These are phyloP conservation scores for Colletotrichum sp. DNA, from an alignment of 2,329 filamentous ascomycete genomes.

Conservation along the genomic window DNA sequence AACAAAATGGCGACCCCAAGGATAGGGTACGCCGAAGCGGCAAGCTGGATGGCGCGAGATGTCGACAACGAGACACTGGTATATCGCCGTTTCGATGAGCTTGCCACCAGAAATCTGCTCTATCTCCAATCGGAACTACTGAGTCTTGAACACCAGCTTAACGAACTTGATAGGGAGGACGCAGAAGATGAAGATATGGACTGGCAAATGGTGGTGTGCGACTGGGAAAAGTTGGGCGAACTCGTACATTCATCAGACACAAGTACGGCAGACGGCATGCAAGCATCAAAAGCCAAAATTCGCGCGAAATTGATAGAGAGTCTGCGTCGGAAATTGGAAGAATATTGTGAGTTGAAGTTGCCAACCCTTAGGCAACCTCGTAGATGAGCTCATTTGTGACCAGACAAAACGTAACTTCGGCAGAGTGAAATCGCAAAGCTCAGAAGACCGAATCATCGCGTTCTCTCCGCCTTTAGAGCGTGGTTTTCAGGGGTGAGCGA, in stretches of 20 bases:
- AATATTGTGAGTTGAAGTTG: slow-evolving; percentile 3
- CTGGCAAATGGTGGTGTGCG: not conserved
- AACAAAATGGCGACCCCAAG: not conserved
- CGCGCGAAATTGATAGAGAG: no score
- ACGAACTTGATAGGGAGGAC: not conserved
- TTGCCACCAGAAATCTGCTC: not conserved
- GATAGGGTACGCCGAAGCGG: not conserved
- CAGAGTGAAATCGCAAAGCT: not conserved
- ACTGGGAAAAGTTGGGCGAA: not conserved
- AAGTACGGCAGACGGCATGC: fast-evolving
- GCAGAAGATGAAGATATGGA: not conserved
- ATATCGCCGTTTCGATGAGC: slow-evolving; percentile 4
- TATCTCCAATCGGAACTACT: not conserved
- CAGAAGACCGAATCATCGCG: not conserved
- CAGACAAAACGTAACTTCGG: not conserved
- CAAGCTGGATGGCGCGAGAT: not conserved
- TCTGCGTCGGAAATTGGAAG: no score
- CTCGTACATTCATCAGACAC: not conserved
- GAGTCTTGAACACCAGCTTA: not conserved
- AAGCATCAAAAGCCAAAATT: not conserved
- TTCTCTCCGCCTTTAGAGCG: fast-evolving
- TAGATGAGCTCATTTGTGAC: no score
- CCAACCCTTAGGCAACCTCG: no score
- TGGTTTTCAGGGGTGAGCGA: not conserved
- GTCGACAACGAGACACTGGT: slow-evolving; percentile 13